Percentiles rank a stretch among this genome's conserved stretches.
These are phyloP conservation scores for Fusarium beomiforme DNA, from an alignment of 2,329 filamentous ascomycete species.

Conservation along the genomic window DNA sequence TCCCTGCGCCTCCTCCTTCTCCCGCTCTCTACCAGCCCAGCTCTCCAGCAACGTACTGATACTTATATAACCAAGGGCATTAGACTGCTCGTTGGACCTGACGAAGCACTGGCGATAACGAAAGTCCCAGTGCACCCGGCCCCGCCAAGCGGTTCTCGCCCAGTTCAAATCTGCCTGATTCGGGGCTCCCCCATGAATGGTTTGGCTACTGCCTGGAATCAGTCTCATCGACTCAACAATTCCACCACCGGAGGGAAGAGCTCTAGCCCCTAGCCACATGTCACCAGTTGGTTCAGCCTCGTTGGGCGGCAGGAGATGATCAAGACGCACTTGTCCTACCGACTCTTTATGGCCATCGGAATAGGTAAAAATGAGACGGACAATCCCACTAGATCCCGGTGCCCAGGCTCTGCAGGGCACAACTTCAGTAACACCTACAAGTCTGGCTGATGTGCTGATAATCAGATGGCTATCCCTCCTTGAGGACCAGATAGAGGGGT, in stretches of 20 bases:
- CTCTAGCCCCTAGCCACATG: conserved; percentile 3
- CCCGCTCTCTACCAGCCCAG: background rate
- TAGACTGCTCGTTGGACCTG: background rate
- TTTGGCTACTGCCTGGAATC: background rate
- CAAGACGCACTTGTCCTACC: conserved; percentile 14
- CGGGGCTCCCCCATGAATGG: background rate
- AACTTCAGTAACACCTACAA: background rate
- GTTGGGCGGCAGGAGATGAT: background rate
- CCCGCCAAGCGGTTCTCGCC: background rate
- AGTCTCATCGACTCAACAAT: conserved; percentile 6
- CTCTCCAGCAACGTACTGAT: background rate
- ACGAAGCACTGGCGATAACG: background rate
- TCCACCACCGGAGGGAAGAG: background rate
- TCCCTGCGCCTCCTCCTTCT: background rate
- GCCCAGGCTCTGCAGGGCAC: conserved; percentile 1
- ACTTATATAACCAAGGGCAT: background rate
- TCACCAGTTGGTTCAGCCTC: background rate
- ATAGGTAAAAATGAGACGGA: conserved; percentile 5
- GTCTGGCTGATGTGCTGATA: background rate
- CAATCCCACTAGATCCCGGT: conserved; percentile 6
- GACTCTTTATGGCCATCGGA: conserved; percentile 13
- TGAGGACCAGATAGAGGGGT: background rate
- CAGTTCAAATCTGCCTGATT: background rate
- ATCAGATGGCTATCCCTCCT: background rate
- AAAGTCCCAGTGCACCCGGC: conserved; percentile 4